These are phyloP conservation scores for Spinellus fusiger DNA, from an alignment of 192 early-diverging fungal species.

Conservation along the genomic window DNA sequence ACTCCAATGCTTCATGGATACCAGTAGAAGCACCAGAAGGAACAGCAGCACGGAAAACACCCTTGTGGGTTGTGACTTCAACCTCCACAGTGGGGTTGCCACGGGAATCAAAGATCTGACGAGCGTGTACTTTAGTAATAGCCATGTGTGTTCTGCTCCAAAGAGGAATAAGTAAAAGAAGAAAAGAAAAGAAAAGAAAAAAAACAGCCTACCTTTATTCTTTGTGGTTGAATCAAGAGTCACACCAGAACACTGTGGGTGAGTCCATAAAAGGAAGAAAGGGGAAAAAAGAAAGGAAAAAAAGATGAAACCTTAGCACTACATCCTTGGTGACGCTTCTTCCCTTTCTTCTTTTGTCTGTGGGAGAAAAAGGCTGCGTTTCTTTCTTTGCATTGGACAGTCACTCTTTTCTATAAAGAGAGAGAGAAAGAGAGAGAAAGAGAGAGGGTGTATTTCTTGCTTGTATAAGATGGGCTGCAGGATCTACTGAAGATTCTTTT, in stretches of 20 bases:
- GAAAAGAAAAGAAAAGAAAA: constrained; percentile 6
- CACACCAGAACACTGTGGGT: too few species aligned
- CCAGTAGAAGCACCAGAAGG: constrained; percentile 98
- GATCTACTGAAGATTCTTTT: too few species aligned
- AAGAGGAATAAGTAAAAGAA: constrained; percentile 2
- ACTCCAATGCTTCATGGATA: constrained; percentile 97
- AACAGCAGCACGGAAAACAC: constrained; percentile 94
- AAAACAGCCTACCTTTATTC: not conserved
- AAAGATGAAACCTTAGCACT: too few species aligned
- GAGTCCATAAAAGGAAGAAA: constrained; percentile 4
- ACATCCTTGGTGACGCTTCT: too few species aligned
- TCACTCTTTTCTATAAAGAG: too few species aligned
- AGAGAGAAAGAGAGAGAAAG: too few species aligned
- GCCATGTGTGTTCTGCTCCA: constrained; percentile 58
- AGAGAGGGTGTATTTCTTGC: too few species aligned
- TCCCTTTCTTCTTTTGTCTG: too few species aligned
- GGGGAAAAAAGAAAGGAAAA: too few species aligned
- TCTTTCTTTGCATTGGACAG: too few species aligned
- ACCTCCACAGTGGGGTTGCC: constrained; percentile 99
- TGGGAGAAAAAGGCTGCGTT: too few species aligned
- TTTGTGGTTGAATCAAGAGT: not conserved
- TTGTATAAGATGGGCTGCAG: too few species aligned
- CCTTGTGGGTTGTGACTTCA: constrained; percentile 90
- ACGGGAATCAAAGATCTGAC: constrained; percentile 99
- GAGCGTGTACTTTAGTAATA: constrained; percentile 21